Conservation (phyloP, 306 rosid genomes). For the Ziziphus jujuba region DNA sequence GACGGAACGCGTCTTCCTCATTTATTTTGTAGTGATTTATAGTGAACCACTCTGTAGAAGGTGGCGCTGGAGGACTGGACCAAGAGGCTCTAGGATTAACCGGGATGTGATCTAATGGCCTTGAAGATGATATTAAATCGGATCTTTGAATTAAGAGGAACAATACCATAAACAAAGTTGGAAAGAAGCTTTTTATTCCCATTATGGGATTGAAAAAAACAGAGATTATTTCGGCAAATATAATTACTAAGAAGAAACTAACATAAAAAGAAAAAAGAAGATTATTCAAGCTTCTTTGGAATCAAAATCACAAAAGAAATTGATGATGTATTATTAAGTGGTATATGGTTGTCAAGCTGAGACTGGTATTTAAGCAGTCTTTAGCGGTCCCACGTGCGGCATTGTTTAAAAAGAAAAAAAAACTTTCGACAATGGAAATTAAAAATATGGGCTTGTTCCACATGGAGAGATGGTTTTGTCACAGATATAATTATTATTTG, state of each 20-base stretch:
- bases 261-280: not conserved
- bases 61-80: constrained; percentile 42
- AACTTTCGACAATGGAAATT: constrained; percentile 30
- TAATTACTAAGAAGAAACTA: not conserved
- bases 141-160: constrained; percentile 36
- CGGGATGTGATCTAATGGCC: constrained; percentile 32
- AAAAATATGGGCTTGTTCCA: constrained; percentile 43
- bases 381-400: constrained; percentile 52
- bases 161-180: constrained; percentile 20
- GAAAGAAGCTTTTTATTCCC: constrained; percentile 29
- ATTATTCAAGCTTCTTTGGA: not conserved
- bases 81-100: constrained; percentile 13
- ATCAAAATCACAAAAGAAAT: not conserved
- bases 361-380: constrained; percentile 58
- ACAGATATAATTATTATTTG: constrained; percentile 20
- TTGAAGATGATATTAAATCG: constrained; percentile 37
- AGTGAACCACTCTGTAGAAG: constrained; percentile 34
- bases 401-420: no score
- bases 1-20: constrained; percentile 37
- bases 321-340: not conserved
- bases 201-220: constrained; percentile 19
- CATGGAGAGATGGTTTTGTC: constrained; percentile 53
- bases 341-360: constrained; percentile 20
- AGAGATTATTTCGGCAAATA: not conserved
- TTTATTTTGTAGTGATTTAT: constrained; percentile 37